phyloP scores from a whole-genome alignment of 345 rosid genomes.

The Acer yangbiense region DNA sequence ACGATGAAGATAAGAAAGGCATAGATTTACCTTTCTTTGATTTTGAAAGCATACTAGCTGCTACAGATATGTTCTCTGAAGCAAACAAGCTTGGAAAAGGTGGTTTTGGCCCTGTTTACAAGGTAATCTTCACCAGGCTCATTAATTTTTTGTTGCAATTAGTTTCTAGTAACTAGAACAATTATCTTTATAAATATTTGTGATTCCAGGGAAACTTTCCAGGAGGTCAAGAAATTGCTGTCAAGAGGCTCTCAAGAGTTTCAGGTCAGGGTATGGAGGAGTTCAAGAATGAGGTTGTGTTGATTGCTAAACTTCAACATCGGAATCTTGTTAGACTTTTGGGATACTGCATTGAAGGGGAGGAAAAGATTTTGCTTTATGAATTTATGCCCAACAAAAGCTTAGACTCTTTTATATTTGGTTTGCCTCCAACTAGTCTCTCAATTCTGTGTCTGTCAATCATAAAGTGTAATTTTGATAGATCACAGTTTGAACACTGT shows the following conservation, averaged over 20 bases:
- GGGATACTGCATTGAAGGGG: conserved; percentile 49
- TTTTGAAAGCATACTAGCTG: conserved; percentile 42
- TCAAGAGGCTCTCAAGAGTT: conserved; percentile 57
- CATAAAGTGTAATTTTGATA: background rate
- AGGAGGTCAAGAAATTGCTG: conserved; percentile 54
- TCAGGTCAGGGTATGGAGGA: conserved; percentile 66
- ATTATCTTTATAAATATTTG: no score
- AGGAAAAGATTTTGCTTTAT: conserved; percentile 52
- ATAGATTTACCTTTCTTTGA: conserved; percentile 48
- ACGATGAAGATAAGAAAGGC: conserved; percentile 40
- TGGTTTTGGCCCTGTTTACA: conserved; percentile 66
- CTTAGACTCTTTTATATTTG: conserved; percentile 57
- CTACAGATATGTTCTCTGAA: conserved; percentile 49
- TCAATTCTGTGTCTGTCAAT: background rate
- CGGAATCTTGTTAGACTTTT: conserved; percentile 58
- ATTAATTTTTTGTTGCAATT: background rate
- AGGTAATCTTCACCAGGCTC: conserved; percentile 27
- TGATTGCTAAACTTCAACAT: conserved; percentile 63
- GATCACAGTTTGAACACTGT: no score
- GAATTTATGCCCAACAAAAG: conserved; percentile 68
- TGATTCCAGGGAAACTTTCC: conserved; percentile 37
- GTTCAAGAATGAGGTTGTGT: conserved; percentile 55
- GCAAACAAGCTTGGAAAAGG: conserved; percentile 58
- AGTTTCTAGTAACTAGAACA: background rate
- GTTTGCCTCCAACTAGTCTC: conserved; percentile 30